A percentile compares a stretch with the other conserved stretches of the same genome.
These are phyloP conservation scores for Labyrinthula sp. DNA, from an alignment of 352 stramenopile genomes.

Conservation along the genomic window DNA sequence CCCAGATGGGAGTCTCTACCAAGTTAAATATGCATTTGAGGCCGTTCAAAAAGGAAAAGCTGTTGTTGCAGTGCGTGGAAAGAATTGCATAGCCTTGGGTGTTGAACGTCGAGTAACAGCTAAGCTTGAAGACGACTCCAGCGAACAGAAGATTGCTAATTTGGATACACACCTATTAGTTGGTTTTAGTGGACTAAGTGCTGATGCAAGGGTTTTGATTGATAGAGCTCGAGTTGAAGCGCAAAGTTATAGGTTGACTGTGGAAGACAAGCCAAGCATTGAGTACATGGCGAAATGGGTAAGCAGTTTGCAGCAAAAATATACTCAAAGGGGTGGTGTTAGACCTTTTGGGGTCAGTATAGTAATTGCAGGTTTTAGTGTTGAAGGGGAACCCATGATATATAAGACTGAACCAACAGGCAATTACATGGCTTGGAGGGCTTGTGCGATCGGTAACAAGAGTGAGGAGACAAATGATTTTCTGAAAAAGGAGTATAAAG, in stretches of 20 bases:
- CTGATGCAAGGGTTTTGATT: slow-evolving; percentile 88
- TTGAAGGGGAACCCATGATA: slow-evolving; percentile 66
- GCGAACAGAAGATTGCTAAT: slow-evolving; percentile 95
- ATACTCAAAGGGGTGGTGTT: slow-evolving; percentile 90
- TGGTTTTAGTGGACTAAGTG: slow-evolving; percentile 89
- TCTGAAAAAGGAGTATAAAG: too few species aligned
- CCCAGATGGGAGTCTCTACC: slow-evolving; percentile 94
- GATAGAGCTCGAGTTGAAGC: slow-evolving; percentile 81
- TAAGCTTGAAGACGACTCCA: slow-evolving; percentile 84
- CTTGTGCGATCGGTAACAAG: slow-evolving; percentile 81
- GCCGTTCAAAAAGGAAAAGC: slow-evolving; percentile 63
- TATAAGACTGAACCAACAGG: slow-evolving; percentile 94
- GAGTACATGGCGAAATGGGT: slow-evolving; percentile 94
- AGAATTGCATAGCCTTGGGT: slow-evolving; percentile 71
- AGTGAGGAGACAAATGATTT: slow-evolving; percentile 91
- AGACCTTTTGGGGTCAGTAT: slow-evolving; percentile 94
- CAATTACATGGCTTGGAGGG: slow-evolving; percentile 92
- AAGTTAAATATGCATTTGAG: slow-evolving; percentile 99
- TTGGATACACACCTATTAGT: slow-evolving; percentile 91
- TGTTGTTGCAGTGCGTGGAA: slow-evolving; percentile 82
- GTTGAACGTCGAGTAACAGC: slow-evolving; percentile 65
- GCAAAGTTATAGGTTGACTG: slow-evolving; percentile 91
- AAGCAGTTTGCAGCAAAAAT: slow-evolving; percentile 84
- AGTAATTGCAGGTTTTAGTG: slow-evolving; percentile 79
- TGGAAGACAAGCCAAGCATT: slow-evolving; percentile 64